phyloP scores from a whole-genome alignment of 139 green algal genomes.

The Coelastrella sp. region DNA sequence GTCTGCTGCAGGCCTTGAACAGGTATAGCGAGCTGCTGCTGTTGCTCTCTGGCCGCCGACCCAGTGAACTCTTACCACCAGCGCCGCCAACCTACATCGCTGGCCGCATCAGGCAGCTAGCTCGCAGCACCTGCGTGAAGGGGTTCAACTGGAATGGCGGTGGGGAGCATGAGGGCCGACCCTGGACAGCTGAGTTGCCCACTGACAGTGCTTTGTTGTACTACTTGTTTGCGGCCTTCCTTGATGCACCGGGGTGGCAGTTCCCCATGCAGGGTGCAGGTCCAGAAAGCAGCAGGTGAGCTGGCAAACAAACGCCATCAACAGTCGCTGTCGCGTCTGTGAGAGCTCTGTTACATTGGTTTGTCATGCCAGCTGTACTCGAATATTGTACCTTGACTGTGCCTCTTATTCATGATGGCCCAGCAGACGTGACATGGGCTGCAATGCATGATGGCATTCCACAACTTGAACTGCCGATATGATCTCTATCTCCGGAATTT shows the following conservation, averaged over 20 bases:
- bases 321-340: too few relatives aligned
- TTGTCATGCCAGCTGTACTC: too few relatives aligned
- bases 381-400: too few relatives aligned
- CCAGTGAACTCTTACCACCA: slow-evolving; percentile 72
- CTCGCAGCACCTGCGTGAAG: slow-evolving; percentile 65
- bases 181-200: slow-evolving; percentile 81
- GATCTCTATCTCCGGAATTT: too few relatives aligned
- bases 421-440: too few relatives aligned
- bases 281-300: slow-evolving; percentile 37
- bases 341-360: too few relatives aligned
- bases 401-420: too few relatives aligned
- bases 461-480: too few relatives aligned
- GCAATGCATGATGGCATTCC: too few relatives aligned
- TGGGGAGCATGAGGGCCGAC: slow-evolving; percentile 61
- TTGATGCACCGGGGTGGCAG: slow-evolving; percentile 78
- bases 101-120: slow-evolving; percentile 67
- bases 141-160: slow-evolving; percentile 66
- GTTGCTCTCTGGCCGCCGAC: slow-evolving; percentile 72
- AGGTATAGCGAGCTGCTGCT: slow-evolving; percentile 71
- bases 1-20: slow-evolving; percentile 62
- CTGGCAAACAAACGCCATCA: not conserved
- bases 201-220: slow-evolving; percentile 81
- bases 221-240: slow-evolving; percentile 84
- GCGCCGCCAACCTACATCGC: slow-evolving; percentile 76
- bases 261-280: slow-evolving; percentile 50